Base-by-base conservation (phyloP, 2,329 filamentous ascomycete species). In the Claviceps quebecensis region DNA sequence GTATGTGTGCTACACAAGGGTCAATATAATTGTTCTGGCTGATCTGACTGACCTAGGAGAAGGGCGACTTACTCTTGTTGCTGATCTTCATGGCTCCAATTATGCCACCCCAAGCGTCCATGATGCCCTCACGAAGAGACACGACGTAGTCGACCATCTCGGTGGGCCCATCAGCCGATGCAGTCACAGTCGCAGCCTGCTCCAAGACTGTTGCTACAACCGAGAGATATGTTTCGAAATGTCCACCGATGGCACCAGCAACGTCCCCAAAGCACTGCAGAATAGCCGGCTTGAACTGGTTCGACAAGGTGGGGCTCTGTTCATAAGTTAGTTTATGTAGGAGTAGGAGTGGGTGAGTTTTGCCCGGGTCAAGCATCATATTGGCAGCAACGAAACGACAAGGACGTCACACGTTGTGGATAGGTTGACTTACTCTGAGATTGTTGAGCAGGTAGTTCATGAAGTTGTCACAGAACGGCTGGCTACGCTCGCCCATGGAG, bases 401-500 rank as follows among this genome's bases (percentile, higher is more conserved):
- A 34, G 9, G 29, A 11, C 29, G 9, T 34, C 29, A 34, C 3
- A 11, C 29, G 29, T 34, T 4, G 9, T 34, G 29, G 9, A 34
- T 9, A 34, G 9, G 9, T 11, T 34, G 41, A 75, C 77, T 64
- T 68, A 87, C 84, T 67, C 87, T 81, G 43, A 98, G 73, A 69
- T 95, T 94, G 74, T 88, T 90, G 56, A 98, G 79, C 53, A 98
- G 76, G 65, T 93, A 86, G 76, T 98, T 98, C 93, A 98, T 98
- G 68, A 97, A 96, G 58, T 83, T 80, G 63, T 98, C 93, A 69
- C 93, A 98, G 75, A 85, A 97, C 52, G 91, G 93, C 70, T 95
- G 87, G 63, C 91, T 87, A 67, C 86, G 86, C 65, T 89, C 84
- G 65, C 89, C 87, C 65, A 97, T 76, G 16, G 91, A 93, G 60